phyloP scores from a whole-genome alignment of 2,329 filamentous ascomycete genomes.

The Trichoderma guizhouense region DNA sequence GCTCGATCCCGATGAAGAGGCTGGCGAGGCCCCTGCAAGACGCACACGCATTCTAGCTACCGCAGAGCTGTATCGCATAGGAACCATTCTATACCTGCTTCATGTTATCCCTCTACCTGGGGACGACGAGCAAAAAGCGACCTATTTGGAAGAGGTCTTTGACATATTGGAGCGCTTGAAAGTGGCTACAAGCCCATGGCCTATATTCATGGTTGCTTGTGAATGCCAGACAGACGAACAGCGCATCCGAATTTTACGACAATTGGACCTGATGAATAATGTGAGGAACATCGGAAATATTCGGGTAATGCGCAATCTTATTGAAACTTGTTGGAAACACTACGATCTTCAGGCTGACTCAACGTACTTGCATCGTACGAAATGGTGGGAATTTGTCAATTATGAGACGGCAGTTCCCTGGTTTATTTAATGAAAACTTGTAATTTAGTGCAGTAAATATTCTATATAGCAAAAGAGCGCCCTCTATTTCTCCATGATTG shows the following conservation, averaged over 20 bases:
- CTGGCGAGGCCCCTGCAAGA: constrained; percentile 27
- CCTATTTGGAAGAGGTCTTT: constrained; percentile 36
- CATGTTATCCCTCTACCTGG: constrained; percentile 26
- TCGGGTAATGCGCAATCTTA: constrained; percentile 40
- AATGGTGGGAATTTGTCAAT: constrained; percentile 17
- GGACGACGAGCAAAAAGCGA: constrained; percentile 19
- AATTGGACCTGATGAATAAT: constrained; percentile 41
- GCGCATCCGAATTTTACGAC: constrained; percentile 38
- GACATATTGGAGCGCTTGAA: constrained; percentile 35
- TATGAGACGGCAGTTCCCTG: constrained; percentile 17
- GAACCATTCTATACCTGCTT: constrained; percentile 44
- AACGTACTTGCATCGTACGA: not conserved
- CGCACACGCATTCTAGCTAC: constrained; percentile 38
- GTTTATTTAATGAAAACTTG: constrained; percentile 11
- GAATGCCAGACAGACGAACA: constrained; percentile 42
- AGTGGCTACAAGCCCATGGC: constrained; percentile 48
- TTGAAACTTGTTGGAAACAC: constrained; percentile 46
- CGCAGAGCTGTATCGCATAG: constrained; percentile 50
- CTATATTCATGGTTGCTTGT: constrained; percentile 46
- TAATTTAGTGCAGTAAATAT: not conserved
- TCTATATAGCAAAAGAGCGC: not conserved
- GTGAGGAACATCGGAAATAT: constrained; percentile 45
- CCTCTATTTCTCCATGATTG: not conserved
- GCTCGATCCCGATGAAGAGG: constrained; percentile 16
- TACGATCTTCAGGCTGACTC: constrained; percentile 42